Percentiles rank a stretch among this genome's conserved stretches.
phyloP scores from a whole-genome alignment of 2,329 filamentous ascomycete species.

The Fonsecaea nubica region DNA sequence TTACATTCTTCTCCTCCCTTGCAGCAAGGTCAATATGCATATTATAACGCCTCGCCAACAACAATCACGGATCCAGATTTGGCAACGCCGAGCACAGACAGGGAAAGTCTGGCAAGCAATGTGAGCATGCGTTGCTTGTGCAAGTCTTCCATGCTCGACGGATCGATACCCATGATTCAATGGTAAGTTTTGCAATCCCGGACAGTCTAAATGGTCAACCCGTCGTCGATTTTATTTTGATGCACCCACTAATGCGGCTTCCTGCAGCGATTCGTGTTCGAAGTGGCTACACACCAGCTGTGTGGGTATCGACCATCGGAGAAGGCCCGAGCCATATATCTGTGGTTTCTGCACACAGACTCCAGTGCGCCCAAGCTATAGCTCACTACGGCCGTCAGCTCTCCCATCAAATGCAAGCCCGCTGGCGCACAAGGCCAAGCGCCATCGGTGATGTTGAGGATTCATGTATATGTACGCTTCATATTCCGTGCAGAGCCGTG shows the following conservation, averaged over 20 bases:
- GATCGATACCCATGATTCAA: slow-evolving; percentile 65
- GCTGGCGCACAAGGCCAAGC: slow-evolving; percentile 39
- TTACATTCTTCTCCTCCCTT: slow-evolving; percentile 54
- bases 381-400: slow-evolving; percentile 28
- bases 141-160: slow-evolving; percentile 56
- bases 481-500: not conserved
- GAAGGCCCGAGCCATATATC: slow-evolving; percentile 56
- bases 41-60: slow-evolving; percentile 56
- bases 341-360: slow-evolving; percentile 59
- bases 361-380: slow-evolving; percentile 47
- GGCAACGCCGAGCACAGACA: slow-evolving; percentile 61
- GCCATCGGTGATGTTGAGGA: slow-evolving; percentile 21
- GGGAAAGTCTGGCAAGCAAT: slow-evolving; percentile 58
- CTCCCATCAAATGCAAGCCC: slow-evolving; percentile 35
- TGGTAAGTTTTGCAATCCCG: slow-evolving; percentile 50
- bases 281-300: slow-evolving; percentile 68
- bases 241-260: slow-evolving; percentile 9
- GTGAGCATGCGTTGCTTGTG: slow-evolving; percentile 65
- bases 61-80: slow-evolving; percentile 59
- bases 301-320: slow-evolving; percentile 59
- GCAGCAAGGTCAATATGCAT: slow-evolving; percentile 48
- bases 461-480: not conserved
- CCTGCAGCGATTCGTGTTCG: slow-evolving; percentile 63
- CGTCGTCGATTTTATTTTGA: not conserved
- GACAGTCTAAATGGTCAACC: not conserved